A percentile compares a stretch with the other conserved stretches of the same genome.
These are phyloP conservation scores for Aspergillus panamensis DNA, from an alignment of 495 filamentous ascomycete species.

Conservation along the genomic window DNA sequence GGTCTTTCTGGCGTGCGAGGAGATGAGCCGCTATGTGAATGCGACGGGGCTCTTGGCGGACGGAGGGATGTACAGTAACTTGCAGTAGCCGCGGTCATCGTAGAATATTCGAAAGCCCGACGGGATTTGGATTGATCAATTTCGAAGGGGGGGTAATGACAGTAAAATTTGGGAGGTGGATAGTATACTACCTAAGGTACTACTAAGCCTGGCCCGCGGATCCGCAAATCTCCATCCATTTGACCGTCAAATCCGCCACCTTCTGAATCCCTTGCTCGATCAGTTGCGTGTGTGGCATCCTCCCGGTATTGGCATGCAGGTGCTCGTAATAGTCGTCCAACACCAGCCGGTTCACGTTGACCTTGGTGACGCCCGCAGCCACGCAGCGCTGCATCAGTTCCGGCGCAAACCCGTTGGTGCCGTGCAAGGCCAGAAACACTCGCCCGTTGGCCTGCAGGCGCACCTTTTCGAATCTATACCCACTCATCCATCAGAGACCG, in stretches of 20 bases:
- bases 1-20: too few species aligned
- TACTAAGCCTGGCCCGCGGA: conserved; percentile 23
- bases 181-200: background rate
- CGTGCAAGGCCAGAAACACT: conserved; percentile 53
- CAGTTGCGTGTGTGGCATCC: conserved; percentile 27
- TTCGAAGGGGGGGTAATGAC: too few species aligned
- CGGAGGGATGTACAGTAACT: too few species aligned
- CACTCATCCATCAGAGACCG: too few species aligned
- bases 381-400: conserved; percentile 58
- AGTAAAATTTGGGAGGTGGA: background rate
- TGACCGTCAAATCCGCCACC: conserved; percentile 21
- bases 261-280: conserved; percentile 29
- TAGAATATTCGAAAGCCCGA: too few species aligned
- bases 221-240: conserved; percentile 27
- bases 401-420: conserved; percentile 62
- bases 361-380: conserved; percentile 58
- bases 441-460: too few species aligned
- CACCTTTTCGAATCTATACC: too few species aligned
- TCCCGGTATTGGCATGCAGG: conserved; percentile 17
- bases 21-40: too few species aligned
- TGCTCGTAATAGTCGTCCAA: conserved; percentile 39
- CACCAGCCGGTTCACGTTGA: conserved; percentile 70
- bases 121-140: too few species aligned
- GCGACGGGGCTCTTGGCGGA: too few species aligned
- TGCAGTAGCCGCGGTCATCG: too few species aligned